Evolutionary conservation across 2,329 filamentous ascomycete species (phyloP).

Genomic region (Dothistroma septosporum): DNA sequence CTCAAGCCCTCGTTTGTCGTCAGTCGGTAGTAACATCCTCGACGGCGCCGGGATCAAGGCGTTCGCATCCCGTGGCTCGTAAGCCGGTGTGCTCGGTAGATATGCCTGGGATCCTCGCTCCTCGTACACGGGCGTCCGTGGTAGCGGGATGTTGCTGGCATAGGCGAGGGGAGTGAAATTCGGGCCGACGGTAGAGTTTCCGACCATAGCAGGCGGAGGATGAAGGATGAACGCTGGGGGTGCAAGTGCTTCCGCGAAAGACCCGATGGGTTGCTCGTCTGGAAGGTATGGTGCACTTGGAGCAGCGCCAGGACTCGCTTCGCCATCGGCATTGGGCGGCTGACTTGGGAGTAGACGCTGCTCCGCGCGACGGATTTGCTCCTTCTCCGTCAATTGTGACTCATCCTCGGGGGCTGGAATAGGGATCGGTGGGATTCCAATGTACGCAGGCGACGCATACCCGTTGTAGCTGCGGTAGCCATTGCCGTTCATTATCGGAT

Average conservation of each 20-base stretch:
- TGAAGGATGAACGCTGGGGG: slow-evolving; percentile 20
- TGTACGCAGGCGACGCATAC: slow-evolving; percentile 12
- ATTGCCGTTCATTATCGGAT: neutral
- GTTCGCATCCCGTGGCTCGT: slow-evolving; percentile 10
- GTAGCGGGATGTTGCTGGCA: slow-evolving; percentile 13
- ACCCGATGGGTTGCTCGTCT: slow-evolving; percentile 19
- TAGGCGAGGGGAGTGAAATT: slow-evolving; percentile 2
- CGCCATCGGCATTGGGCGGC: slow-evolving; percentile 50
- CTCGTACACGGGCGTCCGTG: slow-evolving; percentile 17
- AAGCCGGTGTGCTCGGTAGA: slow-evolving; percentile 7
- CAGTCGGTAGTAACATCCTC: slow-evolving; percentile 37
- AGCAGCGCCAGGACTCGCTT: slow-evolving; percentile 27
- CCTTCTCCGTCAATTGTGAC: slow-evolving; percentile 71
- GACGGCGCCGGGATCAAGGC: slow-evolving; percentile 1
- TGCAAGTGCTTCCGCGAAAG: slow-evolving; percentile 4
- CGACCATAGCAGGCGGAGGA: slow-evolving; percentile 18
- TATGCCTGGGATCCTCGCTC: neutral
- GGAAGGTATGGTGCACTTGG: slow-evolving; percentile 35
- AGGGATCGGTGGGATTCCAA: slow-evolving; percentile 25
- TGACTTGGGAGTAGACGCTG: slow-evolving; percentile 75
- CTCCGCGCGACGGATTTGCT: slow-evolving; percentile 72
- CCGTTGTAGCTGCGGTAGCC: slow-evolving; percentile 2
- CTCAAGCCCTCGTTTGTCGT: slow-evolving; percentile 79
- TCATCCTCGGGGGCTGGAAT: slow-evolving; percentile 59
- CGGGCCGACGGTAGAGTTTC: slow-evolving; percentile 7